phyloP scores from a whole-genome alignment of 208 protist genomes.

The Angomonas deanei region DNA sequence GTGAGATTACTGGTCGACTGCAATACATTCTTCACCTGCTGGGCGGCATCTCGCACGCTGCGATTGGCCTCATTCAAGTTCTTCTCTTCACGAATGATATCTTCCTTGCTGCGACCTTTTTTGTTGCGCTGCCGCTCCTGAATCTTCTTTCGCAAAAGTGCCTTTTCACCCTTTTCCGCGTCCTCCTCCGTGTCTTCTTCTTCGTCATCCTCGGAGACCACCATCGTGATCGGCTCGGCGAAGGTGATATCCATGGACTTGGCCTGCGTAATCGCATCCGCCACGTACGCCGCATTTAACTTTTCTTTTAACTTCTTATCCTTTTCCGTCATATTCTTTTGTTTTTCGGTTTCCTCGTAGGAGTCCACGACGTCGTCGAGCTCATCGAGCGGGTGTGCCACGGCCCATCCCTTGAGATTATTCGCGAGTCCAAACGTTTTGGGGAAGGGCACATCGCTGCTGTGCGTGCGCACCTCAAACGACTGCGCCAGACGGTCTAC shows the following conservation, averaged over 20 bases:
- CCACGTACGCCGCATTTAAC: constrained; percentile 64
- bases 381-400: constrained; percentile 67
- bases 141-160: constrained; percentile 19
- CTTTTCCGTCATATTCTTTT: constrained; percentile 51
- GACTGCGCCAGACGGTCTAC: constrained; percentile 59
- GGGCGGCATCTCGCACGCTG: constrained; percentile 31
- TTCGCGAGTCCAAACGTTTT: constrained; percentile 65
- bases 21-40: constrained; percentile 47
- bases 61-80: constrained; percentile 54
- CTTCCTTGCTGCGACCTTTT: constrained; percentile 66
- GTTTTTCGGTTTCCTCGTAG: constrained; percentile 38
- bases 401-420: constrained; percentile 63
- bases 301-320: constrained; percentile 41
- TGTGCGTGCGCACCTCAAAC: constrained; percentile 42
- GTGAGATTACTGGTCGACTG: constrained; percentile 34
- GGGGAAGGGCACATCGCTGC: constrained; percentile 40
- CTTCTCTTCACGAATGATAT: constrained; percentile 68
- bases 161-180: constrained; percentile 10
- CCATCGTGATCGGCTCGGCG: constrained; percentile 54
- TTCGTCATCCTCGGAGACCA: constrained; percentile 60
- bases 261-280: constrained; percentile 70
- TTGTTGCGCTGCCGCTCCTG: constrained; percentile 71
- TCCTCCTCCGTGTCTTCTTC: constrained; percentile 22
- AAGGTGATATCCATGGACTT: constrained; percentile 86
- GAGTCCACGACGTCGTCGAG: constrained; percentile 78